Base-by-base conservation (phyloP, 2,329 filamentous ascomycete genomes). In the Aspergillus amoenus region DNA sequence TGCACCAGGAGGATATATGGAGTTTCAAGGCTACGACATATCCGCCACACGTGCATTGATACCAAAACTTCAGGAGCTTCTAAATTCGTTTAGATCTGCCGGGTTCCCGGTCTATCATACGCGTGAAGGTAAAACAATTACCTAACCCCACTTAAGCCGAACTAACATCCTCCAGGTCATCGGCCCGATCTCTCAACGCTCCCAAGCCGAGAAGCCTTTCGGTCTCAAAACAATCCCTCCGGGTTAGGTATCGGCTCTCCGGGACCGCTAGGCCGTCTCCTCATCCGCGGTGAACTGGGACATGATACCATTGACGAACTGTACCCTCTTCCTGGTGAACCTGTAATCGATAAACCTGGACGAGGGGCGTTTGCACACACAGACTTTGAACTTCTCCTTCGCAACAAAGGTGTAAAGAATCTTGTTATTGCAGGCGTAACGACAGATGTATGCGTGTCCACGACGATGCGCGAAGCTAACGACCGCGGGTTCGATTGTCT, bases 241-340 rank as follows among this genome's bases (percentile, higher is more conserved):
- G 75, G 77, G 7, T 63, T 82, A n/a, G 80, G 80, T 0, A 84
- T 86, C 45, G 79, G 78, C 3, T 77, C 79, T 11, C 69, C 60
- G 13, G 84, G 84, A 0, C 83, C 83, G 1, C 68, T 86, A 44
- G 84, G 84, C 1, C 79, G 81, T n/a, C 76, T 86, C 2, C 71
- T 87, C 4, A 74, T 87, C 22, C 79, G 84, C 18, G 84, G 84
- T 1, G 81, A 86, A 63, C 64, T 73, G 21, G 84, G 84, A 1
- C 83, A 86, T 64, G 83, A 82, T 46, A 84, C 80, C 30, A 77
- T 86, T 17, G 71, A 78, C 7, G 83, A 86, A 62, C 68, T 84
- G 32, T 78, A 77, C 56, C 82, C 81, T 13, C 54, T 78, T 15
- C 68, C 70, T 2, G 72, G 71, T 2, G 82, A 84, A 62, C 75